Evolutionary conservation across 306 rosid species (phyloP), one percentile per base, ranked within the genome.

Genomic region (Rosa chinensis): DNA sequence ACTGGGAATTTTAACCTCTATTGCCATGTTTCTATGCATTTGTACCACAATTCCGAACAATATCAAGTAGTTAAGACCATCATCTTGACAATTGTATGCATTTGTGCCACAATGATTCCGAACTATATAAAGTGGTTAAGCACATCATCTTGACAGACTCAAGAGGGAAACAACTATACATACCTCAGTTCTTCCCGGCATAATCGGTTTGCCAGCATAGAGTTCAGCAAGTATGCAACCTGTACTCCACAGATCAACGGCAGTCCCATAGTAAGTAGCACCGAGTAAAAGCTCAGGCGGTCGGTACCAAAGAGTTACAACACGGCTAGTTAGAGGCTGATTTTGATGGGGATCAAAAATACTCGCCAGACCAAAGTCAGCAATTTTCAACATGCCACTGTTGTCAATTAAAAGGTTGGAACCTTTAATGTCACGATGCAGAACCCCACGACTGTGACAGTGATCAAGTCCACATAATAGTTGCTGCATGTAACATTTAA

Each of bases 121-220:
- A 67, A 66, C 58, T 56, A 61, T 69, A 75, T 55, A n/a, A 58
- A 75, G 28, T 49, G 72, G 37, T 48, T 62, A 84, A 81, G 56
- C 13, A 49, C 69, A 21, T 78, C 45, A 77, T 70, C 70, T 55
- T 72, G 37, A 71, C 40, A 75, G 75, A 67, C 50, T 40, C 37
- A 37, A 32, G 6, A 3, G 37, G 50, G 52, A 78, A 72, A 53
- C 18, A 75, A 72, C 77, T 52, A 17, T 20, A 73, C 64, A 77
- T 86, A 91, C 98, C 97, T 93, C 98, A 6, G 98, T 93, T 90
- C 98, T 90, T 79, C 98, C 98, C 5, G 98, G 98, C 98, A 93
- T 93, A 66, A 93, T 91, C 67, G 98, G 98, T 88, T 91, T 93
- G 73, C 98, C 98, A 20, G 93, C 90, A 86, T 93, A 93, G 75